Percentiles rank a stretch among this genome's conserved stretches.
Conservation (phyloP, 2,329 filamentous ascomycete genomes). For the Fusarium musae region DNA sequence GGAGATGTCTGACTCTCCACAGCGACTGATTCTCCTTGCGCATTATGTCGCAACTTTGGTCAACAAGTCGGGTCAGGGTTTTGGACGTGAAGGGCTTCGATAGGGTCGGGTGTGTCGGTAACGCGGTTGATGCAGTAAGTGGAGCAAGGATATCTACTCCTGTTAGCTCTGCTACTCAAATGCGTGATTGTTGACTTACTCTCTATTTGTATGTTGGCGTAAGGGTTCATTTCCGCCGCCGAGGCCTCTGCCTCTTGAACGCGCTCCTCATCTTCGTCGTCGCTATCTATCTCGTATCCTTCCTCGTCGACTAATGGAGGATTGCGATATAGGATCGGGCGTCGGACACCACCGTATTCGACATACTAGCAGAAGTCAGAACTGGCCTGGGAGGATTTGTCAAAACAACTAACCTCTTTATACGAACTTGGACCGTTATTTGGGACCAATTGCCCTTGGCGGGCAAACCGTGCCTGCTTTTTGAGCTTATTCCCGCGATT, state of each 20-base stretch:
- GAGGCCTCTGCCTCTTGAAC: slow-evolving; percentile 69
- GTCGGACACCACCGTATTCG: slow-evolving; percentile 77
- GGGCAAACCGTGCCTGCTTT: slow-evolving; percentile 77
- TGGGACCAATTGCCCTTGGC: slow-evolving; percentile 74
- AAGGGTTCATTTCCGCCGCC: slow-evolving; percentile 78
- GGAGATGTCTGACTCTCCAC: slow-evolving; percentile 78
- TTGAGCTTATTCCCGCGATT: slow-evolving; percentile 85
- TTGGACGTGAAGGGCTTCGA: slow-evolving; percentile 80
- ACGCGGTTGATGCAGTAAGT: slow-evolving; percentile 77
- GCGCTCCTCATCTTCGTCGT: slow-evolving; percentile 75
- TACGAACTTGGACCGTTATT: slow-evolving; percentile 74
- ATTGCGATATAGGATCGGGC: slow-evolving; percentile 79
- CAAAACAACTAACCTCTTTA: slow-evolving; percentile 67
- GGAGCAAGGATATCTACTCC: slow-evolving; percentile 76
- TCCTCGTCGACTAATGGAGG: slow-evolving; percentile 80
- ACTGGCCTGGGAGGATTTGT: slow-evolving; percentile 12
- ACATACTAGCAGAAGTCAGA: slow-evolving; percentile 64
- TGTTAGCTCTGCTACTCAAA: slow-evolving; percentile 43
- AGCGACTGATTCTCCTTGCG: slow-evolving; percentile 79
- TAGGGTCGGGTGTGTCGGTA: slow-evolving; percentile 78
- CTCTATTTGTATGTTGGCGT: slow-evolving; percentile 76
- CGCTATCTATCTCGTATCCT: slow-evolving; percentile 79
- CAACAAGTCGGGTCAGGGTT: slow-evolving; percentile 76
- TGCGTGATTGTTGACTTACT: slow-evolving; percentile 59
- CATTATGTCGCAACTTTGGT: slow-evolving; percentile 76